Evolutionary conservation across 805 yeast species (phyloP), one percentile per base, ranked within the genome.

Genomic region (Zygosaccharomyces rouxii): DNA sequence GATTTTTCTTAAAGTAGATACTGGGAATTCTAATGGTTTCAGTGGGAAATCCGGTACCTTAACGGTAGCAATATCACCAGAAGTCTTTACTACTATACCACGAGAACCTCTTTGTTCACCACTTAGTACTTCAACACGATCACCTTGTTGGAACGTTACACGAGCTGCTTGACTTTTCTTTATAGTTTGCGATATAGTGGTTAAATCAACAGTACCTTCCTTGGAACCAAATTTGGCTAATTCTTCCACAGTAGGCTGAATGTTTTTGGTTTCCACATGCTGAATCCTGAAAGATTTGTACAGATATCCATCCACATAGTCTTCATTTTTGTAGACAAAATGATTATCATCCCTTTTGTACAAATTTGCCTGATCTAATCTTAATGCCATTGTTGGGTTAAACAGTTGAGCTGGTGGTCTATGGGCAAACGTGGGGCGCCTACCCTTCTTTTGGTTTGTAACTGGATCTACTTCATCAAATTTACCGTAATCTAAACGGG

Each of bases 51-150:
- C 74, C 59, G 65, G 75, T 68, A 66, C 70, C 49, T 66, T 70
- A 4, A 80, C 70, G 7, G 80, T 68, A 21, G 79, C 80, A 48
- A 79, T 75, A 55, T 85, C 94, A 14, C 83, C 79, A 3, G 81
- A 75, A 1, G 89, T 79, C 48, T 63, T 63, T 22, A 85, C 76
- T 44, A 92, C 95, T 44, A 77, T 77, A 69, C 97, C 99, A 46
- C 78, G 77, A 51, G 95, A 80, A 51, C 92, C 95, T 40, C 90
- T 81, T 70, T 90, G 97, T 70, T 94, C 99, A 64, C 99, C 99
- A 55, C 82, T 81, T 45, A 86, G 76, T 42, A 94, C 86, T 69
- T 90, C 96, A 42, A 94, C 97, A 57, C 86, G 79, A 67, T 94
- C 99, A 56, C 96, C 97, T 5, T 95, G 88, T 67, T 89, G 96